These are phyloP conservation scores for Luvunga scandens DNA, from an alignment of 345 rosid genomes.

Conservation along the genomic window DNA sequence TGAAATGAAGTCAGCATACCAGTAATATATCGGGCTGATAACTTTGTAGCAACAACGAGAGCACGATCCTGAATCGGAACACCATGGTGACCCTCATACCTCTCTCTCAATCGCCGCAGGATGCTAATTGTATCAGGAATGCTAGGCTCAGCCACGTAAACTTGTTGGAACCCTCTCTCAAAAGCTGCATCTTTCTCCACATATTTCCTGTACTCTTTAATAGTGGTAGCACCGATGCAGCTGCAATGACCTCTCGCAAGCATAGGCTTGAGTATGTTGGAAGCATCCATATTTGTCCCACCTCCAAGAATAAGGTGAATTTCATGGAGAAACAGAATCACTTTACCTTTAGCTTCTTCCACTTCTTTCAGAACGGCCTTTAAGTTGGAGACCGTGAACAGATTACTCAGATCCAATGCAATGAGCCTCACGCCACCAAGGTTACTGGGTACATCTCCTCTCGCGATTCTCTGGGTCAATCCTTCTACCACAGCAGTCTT, in stretches of 20 bases:
- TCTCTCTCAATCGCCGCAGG: constrained; percentile 87
- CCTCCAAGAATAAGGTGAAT: constrained; percentile 94
- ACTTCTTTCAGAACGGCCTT: constrained; percentile 87
- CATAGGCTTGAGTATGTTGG: constrained; percentile 89
- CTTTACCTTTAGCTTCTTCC: constrained; percentile 90
- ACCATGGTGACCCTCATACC: constrained; percentile 93
- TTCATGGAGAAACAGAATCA: constrained; percentile 85
- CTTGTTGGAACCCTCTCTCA: constrained; percentile 90
- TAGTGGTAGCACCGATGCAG: constrained; percentile 90
- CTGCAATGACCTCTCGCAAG: constrained; percentile 91
- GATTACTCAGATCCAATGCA: constrained; percentile 83
- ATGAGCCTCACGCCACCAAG: constrained; percentile 79
- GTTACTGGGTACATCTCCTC: constrained; percentile 85
- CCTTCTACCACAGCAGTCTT: constrained; percentile 97
- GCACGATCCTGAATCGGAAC: constrained; percentile 87
- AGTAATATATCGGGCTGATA: constrained; percentile 85
- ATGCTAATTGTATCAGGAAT: constrained; percentile 77
- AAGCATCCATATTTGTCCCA: constrained; percentile 86
- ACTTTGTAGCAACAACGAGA: constrained; percentile 75
- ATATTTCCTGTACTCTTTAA: constrained; percentile 84
- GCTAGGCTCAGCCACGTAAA: constrained; percentile 88
- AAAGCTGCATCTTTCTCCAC: constrained; percentile 96
- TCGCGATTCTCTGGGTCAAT: constrained; percentile 80
- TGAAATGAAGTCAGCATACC: constrained; percentile 40
- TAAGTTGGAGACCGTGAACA: constrained; percentile 73